phyloP scores from a whole-genome alignment of 345 rosid species.

The Hypericum androsaemum region DNA sequence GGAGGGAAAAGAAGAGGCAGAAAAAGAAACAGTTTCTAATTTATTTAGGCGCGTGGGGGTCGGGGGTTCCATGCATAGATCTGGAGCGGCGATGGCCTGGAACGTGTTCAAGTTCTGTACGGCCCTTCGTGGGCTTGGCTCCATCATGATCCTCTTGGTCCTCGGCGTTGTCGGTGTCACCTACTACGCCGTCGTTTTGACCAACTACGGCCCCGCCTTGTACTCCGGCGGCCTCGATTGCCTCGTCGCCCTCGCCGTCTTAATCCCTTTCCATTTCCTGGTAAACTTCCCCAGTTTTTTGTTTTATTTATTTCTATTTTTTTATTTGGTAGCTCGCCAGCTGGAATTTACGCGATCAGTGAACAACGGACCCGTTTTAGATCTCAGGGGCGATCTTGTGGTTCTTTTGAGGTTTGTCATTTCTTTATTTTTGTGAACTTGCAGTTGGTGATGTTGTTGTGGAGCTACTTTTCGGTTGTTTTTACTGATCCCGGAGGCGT shows the following conservation, averaged over 20 bases:
- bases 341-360: background rate
- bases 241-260: conserved; percentile 37
- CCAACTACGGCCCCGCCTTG: conserved; percentile 75
- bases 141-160: conserved; percentile 93
- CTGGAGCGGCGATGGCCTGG: conserved; percentile 97
- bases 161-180: conserved; percentile 90
- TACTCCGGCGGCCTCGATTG: conserved; percentile 57
- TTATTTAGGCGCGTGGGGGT: background rate
- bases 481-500: conserved; percentile 88
- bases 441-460: conserved; percentile 84
- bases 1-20: too few relatives aligned
- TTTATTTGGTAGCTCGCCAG: conserved; percentile 4
- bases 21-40: background rate
- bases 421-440: conserved; percentile 15
- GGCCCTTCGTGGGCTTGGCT: conserved; percentile 86
- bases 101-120: conserved; percentile 96
- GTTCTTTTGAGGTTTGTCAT: background rate
- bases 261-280: conserved; percentile 72
- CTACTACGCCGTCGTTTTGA: conserved; percentile 82
- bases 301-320: background rate
- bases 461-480: conserved; percentile 97
- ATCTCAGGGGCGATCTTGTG: background rate
- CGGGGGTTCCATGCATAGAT: conserved; percentile 59
- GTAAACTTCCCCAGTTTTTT: conserved; percentile 29
- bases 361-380: conserved; percentile 7